These are phyloP conservation scores for Candida krabiensis DNA, from an alignment of 805 yeast species.

Conservation along the genomic window DNA sequence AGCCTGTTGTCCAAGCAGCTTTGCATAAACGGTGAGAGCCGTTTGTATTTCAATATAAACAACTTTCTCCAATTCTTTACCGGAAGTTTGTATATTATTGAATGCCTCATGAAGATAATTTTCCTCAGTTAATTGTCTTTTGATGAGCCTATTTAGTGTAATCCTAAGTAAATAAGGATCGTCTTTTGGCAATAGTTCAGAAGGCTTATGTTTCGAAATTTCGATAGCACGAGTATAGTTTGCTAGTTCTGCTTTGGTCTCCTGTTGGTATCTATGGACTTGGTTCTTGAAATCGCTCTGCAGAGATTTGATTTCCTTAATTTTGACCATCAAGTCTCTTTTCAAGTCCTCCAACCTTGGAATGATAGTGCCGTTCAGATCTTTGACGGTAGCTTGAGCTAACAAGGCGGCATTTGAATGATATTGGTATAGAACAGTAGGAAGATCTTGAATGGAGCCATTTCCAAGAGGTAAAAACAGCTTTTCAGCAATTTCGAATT, in stretches of 20 bases:
- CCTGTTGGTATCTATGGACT: constrained; percentile 65
- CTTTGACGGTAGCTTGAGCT: constrained; percentile 59
- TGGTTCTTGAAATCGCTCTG: constrained; percentile 83
- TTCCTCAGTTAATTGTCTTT: constrained; percentile 78
- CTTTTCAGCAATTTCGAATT: constrained; percentile 37
- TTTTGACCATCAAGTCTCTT: constrained; percentile 77
- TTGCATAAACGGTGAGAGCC: constrained; percentile 71
- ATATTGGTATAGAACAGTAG: constrained; percentile 54
- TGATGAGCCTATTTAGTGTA: constrained; percentile 72
- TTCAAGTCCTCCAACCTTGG: constrained; percentile 68
- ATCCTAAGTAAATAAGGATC: constrained; percentile 84
- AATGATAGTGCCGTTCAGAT: constrained; percentile 57
- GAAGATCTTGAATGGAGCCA: constrained; percentile 82
- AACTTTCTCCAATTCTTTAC: constrained; percentile 83
- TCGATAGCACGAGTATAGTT: constrained; percentile 64
- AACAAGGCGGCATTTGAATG: constrained; percentile 59
- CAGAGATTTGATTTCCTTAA: constrained; percentile 80
- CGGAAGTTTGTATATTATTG: constrained; percentile 81
- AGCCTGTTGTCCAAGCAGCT: constrained; percentile 69
- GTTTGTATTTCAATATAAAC: constrained; percentile 85
- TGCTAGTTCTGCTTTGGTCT: constrained; percentile 57
- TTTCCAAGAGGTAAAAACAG: constrained; percentile 76
- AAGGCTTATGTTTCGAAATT: constrained; percentile 50
- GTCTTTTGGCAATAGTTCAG: constrained; percentile 48
- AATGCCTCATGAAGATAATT: constrained; percentile 86